A percentile compares a stretch with the other conserved stretches of the same genome.
These are phyloP conservation scores for Ensete glaucum DNA, from an alignment of 176 grass and related monocot genomes.

Conservation along the genomic window DNA sequence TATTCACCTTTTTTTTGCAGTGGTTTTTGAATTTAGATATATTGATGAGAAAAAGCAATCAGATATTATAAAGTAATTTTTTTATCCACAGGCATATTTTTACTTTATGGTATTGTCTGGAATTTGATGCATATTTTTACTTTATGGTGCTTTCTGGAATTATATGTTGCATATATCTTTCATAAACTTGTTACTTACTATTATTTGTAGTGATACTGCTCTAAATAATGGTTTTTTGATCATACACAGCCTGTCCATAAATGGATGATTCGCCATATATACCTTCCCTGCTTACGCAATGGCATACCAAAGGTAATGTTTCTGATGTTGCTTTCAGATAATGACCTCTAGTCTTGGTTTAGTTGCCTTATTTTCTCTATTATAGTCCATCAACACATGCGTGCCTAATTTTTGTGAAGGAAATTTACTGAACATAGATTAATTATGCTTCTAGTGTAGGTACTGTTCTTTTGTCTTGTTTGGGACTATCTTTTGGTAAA, in stretches of 20 bases:
- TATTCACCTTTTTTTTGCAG: no score
- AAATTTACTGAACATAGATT: not conserved
- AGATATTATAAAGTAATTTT: no score
- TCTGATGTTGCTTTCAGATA: slow-evolving; percentile 6
- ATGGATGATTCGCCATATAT: slow-evolving; percentile 90
- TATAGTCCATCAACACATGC: not conserved
- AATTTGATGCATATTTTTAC: not conserved
- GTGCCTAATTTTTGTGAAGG: not conserved
- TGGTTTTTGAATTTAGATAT: no score
- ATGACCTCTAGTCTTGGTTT: not conserved
- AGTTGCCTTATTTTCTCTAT: not conserved
- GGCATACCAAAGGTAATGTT: slow-evolving; percentile 72
- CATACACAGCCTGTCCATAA: slow-evolving; percentile 94
- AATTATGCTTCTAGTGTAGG: not conserved
- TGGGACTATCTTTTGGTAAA: not conserved
- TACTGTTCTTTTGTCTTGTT: not conserved
- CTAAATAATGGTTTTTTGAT: slow-evolving; percentile 22
- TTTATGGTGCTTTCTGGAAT: not conserved
- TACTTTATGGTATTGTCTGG: not conserved
- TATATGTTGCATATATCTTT: not conserved
- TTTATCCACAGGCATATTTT: not conserved
- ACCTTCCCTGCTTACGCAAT: slow-evolving; percentile 84
- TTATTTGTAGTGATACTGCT: not conserved
- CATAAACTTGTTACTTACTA: not conserved
- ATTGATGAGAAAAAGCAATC: no score